Evolutionary conservation across 768 basidiomycete species (phyloP).

Genomic region (Leccinum subtestaceum): DNA sequence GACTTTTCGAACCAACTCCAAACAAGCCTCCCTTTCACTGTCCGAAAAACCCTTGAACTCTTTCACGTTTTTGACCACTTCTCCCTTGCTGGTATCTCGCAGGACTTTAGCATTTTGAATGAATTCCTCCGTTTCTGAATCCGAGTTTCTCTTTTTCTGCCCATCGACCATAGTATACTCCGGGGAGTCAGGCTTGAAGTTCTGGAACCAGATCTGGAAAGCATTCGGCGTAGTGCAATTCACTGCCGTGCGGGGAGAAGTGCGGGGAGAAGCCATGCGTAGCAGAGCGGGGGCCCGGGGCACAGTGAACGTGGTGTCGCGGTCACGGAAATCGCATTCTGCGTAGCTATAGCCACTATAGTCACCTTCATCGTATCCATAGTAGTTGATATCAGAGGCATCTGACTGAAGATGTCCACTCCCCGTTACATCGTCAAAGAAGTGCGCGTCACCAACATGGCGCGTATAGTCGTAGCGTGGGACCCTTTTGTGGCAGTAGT

Average conservation of each 20-base stretch:
- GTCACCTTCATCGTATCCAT: not conserved
- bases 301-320: not conserved
- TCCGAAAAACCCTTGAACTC: constrained; percentile 13
- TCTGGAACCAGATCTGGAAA: constrained; percentile 15
- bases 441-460: constrained; percentile 12
- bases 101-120: constrained; percentile 8
- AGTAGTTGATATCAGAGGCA: not conserved
- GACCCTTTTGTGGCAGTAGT: constrained; percentile 15
- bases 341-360: not conserved
- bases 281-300: not conserved
- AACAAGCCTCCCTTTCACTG: constrained; percentile 10
- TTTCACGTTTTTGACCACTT: constrained; percentile 19
- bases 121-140: not conserved
- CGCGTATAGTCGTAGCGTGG: constrained; percentile 8
- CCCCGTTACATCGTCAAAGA: not conserved
- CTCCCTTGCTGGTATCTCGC: constrained; percentile 12
- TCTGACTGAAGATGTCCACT: not conserved
- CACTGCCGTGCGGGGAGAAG: not conserved
- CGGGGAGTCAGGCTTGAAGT: not conserved
- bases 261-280: not conserved
- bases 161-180: constrained; percentile 25
- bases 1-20: constrained; percentile 10
- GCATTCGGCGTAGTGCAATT: constrained; percentile 1
- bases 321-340: not conserved
- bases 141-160: not conserved